A percentile compares a stretch with the other conserved stretches of the same genome.
These are phyloP conservation scores for Entomortierella beljakovae DNA, from an alignment of 192 early-diverging fungal species.

Conservation along the genomic window DNA sequence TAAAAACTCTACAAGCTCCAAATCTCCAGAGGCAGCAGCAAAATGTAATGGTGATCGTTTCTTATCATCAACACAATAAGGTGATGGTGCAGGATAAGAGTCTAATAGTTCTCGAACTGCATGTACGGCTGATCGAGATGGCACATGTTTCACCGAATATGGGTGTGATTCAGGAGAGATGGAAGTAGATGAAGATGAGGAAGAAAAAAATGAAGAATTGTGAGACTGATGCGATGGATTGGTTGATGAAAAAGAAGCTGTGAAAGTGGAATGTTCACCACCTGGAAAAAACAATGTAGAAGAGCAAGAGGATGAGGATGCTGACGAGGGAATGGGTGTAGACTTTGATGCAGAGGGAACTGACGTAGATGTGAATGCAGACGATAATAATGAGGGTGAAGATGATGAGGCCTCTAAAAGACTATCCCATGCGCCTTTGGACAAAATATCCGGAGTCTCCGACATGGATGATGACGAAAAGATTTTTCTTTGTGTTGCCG, in stretches of 20 bases:
- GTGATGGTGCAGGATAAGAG: slow-evolving; percentile 48
- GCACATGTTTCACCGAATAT: too few species aligned
- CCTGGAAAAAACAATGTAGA: neutral
- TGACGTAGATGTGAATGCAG: neutral
- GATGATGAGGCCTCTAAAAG: neutral
- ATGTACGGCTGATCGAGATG: slow-evolving; percentile 35
- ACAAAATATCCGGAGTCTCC: slow-evolving; percentile 18
- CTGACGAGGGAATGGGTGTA: slow-evolving; percentile 1
- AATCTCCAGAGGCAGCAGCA: slow-evolving; percentile 48
- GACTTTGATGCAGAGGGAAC: neutral
- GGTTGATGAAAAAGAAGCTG: neutral
- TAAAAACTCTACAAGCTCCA: slow-evolving; percentile 48
- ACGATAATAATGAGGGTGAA: slow-evolving; percentile 1
- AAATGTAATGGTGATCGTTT: slow-evolving; percentile 50
- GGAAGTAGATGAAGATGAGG: slow-evolving; percentile 13
- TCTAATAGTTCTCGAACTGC: slow-evolving; percentile 42
- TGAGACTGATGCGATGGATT: slow-evolving; percentile 16
- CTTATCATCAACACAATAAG: slow-evolving; percentile 52
- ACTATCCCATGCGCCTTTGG: slow-evolving; percentile 15
- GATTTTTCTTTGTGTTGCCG: neutral
- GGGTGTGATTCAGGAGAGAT: neutral
- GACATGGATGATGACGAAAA: slow-evolving; percentile 1
- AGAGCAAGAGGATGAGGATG: slow-evolving; percentile 1
- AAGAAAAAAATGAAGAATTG: slow-evolving; percentile 25
- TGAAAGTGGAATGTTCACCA: slow-evolving; percentile 2